A percentile compares a stretch with the other conserved stretches of the same genome.
Evolutionary conservation across 306 rosid species (phyloP).

Genomic region (Boehmeria nivea): DNA sequence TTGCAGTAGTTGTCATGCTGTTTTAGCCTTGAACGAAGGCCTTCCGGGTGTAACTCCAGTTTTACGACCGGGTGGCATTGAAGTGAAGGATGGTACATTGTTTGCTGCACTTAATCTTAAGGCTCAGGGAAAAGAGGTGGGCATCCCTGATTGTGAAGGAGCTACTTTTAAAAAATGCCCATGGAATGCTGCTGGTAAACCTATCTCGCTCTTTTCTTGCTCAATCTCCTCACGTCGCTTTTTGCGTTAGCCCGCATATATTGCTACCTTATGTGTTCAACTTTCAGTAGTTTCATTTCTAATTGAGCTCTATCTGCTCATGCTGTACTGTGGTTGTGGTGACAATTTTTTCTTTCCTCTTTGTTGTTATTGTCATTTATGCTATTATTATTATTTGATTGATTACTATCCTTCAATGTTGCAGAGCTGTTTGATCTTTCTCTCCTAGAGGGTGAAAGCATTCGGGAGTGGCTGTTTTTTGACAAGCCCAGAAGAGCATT

Average conservation of each 20-base stretch:
- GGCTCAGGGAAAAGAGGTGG: conserved; percentile 89
- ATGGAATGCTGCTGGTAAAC: conserved; percentile 93
- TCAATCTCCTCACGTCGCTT: no score
- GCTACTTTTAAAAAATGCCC: conserved; percentile 96
- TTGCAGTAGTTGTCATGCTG: conserved; percentile 92
- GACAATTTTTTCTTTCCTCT: background rate
- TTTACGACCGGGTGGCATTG: conserved; percentile 86
- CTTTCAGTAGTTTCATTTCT: background rate
- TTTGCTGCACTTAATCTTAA: conserved; percentile 84
- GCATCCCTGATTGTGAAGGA: conserved; percentile 96
- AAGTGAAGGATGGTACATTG: conserved; percentile 78
- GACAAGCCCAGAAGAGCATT: conserved; percentile 97
- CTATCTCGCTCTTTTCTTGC: background rate
- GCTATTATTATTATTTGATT: background rate
- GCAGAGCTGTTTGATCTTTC: conserved; percentile 90
- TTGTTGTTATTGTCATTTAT: background rate
- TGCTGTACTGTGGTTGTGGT: background rate
- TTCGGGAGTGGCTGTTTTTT: conserved; percentile 98
- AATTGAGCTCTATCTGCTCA: background rate
- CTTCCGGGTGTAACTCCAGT: conserved; percentile 94
- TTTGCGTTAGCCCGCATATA: background rate
- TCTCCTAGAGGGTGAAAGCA: conserved; percentile 79
- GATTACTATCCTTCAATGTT: conserved; percentile 16
- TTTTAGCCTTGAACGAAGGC: conserved; percentile 89
- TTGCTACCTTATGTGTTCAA: background rate